Base-by-base conservation (phyloP, 768 basidiomycete species). In the Paxillus ammoniavirescens region DNA sequence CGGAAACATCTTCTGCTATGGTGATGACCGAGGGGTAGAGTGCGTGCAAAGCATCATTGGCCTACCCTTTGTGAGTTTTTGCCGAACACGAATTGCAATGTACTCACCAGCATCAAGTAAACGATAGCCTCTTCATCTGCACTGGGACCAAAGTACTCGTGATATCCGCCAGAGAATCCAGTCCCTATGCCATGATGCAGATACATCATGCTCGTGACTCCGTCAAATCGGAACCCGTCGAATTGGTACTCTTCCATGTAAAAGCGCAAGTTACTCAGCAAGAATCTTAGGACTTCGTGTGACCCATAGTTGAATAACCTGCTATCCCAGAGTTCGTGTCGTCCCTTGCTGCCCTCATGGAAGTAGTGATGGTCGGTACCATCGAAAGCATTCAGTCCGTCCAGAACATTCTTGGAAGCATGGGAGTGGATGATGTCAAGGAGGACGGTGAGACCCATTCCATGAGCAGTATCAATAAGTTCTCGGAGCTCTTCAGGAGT, bases 171-270 rank as follows among this genome's bases (percentile, higher is more conserved):
- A 40, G 93, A 96, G 75, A 99, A 99, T 15, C 96, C 97, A 8
- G 94, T 83, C 14, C 96, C 96, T 61, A 98, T 98, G 9, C 97
- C 97, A 71, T 98, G 97, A 66, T 99, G 97, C 48, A 83, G 75
- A 73, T 98, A 99, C 93, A 99, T 95, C 96, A 98, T 98, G 66
- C 93, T 95, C 4, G 97, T 99, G 45, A 99, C 97, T 26, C 97
- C 97, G 61, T 99, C 97, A 67, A 99, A 99, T 41, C 97, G 78
- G 82, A 98, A 99, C 10, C 97, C 97, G 63, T 98, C 97, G 68
- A 99, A 98, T 61, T 82, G 82, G 72, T 90, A 99, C 65, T 92
- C 90, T 54, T 99, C 96, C 72, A 98, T 83, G 77, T 87, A 99
- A 78, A 87, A 99, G 18, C 96, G 84, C 43, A 98, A 74, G 69